phyloP scores from a whole-genome alignment of 805 yeast genomes.

The Clavispora asparagi region DNA sequence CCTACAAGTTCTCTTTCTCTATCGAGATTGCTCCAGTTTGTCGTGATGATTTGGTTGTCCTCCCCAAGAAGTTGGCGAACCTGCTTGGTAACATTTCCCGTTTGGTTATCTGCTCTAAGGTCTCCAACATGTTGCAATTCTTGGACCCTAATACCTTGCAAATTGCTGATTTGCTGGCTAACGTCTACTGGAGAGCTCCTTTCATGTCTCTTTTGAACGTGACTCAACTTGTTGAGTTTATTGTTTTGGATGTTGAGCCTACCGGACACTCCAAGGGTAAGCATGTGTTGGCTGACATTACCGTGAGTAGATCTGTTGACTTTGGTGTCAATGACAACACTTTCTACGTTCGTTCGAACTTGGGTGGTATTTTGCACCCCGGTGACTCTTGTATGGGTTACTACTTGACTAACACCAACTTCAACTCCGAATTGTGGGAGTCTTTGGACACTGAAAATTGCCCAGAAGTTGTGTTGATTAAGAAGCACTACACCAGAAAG shows the following conservation, averaged over 20 bases:
- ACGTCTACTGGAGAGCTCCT: constrained; percentile 76
- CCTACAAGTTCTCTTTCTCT: constrained; percentile 86
- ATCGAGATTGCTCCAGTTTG: constrained; percentile 95
- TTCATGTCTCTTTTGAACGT: constrained; percentile 74
- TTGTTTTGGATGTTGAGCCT: constrained; percentile 91
- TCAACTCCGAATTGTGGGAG: constrained; percentile 85
- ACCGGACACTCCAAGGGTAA: constrained; percentile 76
- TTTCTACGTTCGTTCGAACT: constrained; percentile 81
- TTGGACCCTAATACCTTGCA: constrained; percentile 81
- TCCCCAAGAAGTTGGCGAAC: constrained; percentile 83
- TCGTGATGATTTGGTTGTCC: constrained; percentile 90
- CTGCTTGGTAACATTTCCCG: constrained; percentile 78
- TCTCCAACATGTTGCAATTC: constrained; percentile 80
- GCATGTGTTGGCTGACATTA: constrained; percentile 80
- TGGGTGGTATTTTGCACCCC: constrained; percentile 92
- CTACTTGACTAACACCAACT: constrained; percentile 77
- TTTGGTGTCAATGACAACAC: constrained; percentile 81
- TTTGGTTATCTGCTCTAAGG: constrained; percentile 77
- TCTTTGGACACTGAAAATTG: constrained; percentile 52
- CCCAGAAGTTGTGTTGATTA: constrained; percentile 84
- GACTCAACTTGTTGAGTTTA: constrained; percentile 74
- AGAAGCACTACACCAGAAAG: constrained; percentile 83
- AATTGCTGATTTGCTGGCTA: constrained; percentile 65
- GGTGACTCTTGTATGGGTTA: constrained; percentile 96
- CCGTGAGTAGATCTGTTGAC: constrained; percentile 85